Evolutionary conservation across 805 yeast species (phyloP).

Genomic region (Wickerhamiella lipophila): DNA sequence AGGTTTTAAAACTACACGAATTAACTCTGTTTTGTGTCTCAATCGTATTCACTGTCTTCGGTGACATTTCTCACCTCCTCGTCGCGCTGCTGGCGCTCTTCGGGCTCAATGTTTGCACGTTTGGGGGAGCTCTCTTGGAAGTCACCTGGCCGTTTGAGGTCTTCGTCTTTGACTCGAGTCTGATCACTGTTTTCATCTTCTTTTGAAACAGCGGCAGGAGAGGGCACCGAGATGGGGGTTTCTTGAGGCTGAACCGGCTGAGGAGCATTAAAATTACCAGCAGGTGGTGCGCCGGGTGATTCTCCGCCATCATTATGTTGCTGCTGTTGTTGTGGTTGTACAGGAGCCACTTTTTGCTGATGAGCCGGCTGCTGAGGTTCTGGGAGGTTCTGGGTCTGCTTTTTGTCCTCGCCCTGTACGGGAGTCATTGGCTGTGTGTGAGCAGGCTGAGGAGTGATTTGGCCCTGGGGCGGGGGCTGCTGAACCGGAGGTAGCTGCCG

Average conservation of each 20-base stretch:
- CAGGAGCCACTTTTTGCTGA: constrained; percentile 1
- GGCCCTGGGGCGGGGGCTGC: constrained; percentile 12
- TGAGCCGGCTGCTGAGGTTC: constrained; percentile 15
- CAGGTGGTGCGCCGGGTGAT: neutral
- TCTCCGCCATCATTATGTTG: neutral
- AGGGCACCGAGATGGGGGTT: neutral
- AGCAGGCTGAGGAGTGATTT: neutral
- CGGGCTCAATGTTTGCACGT: constrained; percentile 12
- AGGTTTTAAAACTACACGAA: neutral
- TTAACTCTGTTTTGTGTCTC: no score
- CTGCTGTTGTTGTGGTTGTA: neutral
- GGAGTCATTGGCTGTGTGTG: neutral
- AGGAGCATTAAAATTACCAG: neutral
- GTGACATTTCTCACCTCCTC: constrained; percentile 20
- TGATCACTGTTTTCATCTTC: neutral
- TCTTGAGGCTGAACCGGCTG: constrained; percentile 1
- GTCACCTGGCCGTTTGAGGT: constrained; percentile 14
- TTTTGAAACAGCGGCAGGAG: neutral
- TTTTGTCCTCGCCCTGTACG: neutral
- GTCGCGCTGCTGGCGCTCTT: constrained; percentile 10
- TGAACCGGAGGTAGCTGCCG: constrained; percentile 18
- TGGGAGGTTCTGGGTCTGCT: neutral
- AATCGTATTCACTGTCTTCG: constrained; percentile 24
- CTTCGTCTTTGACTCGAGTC: constrained; percentile 7
- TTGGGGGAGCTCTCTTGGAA: constrained; percentile 16